Conservation (phyloP, 164 flowering plant species). For the Taxillus chinensis region DNA sequence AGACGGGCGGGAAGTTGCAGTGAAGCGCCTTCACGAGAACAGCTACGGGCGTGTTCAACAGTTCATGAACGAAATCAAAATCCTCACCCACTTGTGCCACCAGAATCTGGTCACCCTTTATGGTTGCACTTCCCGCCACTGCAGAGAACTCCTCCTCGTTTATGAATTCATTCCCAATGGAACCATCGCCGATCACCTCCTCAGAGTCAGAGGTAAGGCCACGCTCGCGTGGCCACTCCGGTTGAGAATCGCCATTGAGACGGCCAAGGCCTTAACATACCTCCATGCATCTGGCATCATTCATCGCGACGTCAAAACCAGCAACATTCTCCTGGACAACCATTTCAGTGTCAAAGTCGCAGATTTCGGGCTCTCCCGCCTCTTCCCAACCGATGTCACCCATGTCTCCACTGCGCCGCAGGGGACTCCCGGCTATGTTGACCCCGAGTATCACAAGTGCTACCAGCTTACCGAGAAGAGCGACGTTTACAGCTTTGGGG, state of each 20-base stretch:
- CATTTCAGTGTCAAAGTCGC: slow-evolving; percentile 9
- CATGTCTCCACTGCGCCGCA: slow-evolving; percentile 11
- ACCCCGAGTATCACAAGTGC: slow-evolving; percentile 13
- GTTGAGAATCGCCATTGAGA: slow-evolving; percentile 8
- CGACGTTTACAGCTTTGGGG: slow-evolving; percentile 5
- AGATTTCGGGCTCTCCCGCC: slow-evolving; percentile 11
- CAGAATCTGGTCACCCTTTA: slow-evolving; percentile 8
- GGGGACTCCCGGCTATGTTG: slow-evolving; percentile 12
- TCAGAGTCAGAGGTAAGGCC: background rate
- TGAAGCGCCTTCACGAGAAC: slow-evolving; percentile 8
- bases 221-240: slow-evolving; percentile 5
- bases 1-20: slow-evolving; percentile 11
- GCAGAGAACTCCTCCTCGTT: slow-evolving; percentile 10
- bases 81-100: slow-evolving; percentile 8
- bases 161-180: slow-evolving; percentile 11
- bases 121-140: slow-evolving; percentile 11
- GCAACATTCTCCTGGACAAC: slow-evolving; percentile 7
- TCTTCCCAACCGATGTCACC: slow-evolving; percentile 9
- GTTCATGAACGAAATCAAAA: slow-evolving; percentile 8
- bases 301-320: slow-evolving; percentile 10
- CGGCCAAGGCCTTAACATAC: slow-evolving; percentile 7
- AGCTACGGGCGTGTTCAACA: slow-evolving; percentile 8
- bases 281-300: slow-evolving; percentile 10
- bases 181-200: slow-evolving; percentile 8
- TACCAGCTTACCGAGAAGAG: slow-evolving; percentile 11